Evolutionary conservation across 495 filamentous ascomycete genomes (phyloP).

Genomic region (Tuber microsphaerosporum): DNA sequence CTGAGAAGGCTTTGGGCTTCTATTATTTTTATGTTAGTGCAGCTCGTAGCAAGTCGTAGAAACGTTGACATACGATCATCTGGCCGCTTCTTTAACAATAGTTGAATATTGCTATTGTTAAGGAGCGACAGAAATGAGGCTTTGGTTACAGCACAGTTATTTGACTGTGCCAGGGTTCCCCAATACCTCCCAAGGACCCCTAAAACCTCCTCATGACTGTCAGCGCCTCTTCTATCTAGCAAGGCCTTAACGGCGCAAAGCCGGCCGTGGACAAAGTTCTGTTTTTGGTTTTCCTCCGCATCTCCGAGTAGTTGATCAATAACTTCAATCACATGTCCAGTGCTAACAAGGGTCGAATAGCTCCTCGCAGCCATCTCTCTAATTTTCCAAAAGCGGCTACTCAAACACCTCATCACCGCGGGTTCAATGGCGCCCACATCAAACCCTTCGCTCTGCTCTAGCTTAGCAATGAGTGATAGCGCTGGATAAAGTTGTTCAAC

Average conservation of each 20-base stretch:
- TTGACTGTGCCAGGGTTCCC: slow-evolving; percentile 21
- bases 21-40: neutral
- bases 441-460: slow-evolving; percentile 52
- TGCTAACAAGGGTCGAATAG: slow-evolving; percentile 57
- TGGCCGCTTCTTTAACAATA: slow-evolving; percentile 12
- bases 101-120: neutral
- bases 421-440: slow-evolving; percentile 45
- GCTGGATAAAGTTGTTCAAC: slow-evolving; percentile 81
- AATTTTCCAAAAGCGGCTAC: slow-evolving; percentile 77
- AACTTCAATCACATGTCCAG: slow-evolving; percentile 48
- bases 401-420: slow-evolving; percentile 53
- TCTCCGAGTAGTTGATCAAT: slow-evolving; percentile 48
- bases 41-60: neutral
- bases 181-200: slow-evolving; percentile 14
- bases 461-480: slow-evolving; percentile 65
- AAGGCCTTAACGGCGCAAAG: slow-evolving; percentile 54
- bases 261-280: slow-evolving; percentile 61
- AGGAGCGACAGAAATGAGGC: slow-evolving; percentile 40
- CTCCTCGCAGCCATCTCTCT: slow-evolving; percentile 84
- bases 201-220: neutral
- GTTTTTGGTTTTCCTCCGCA: slow-evolving; percentile 43
- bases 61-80: slow-evolving; percentile 22
- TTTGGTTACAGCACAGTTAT: slow-evolving; percentile 39
- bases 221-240: slow-evolving; percentile 46
- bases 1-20: neutral